Percentiles rank a stretch among this genome's conserved stretches.
phyloP scores from a whole-genome alignment of 2,329 filamentous ascomycete species.

The Coleophoma eucalyptorum region DNA sequence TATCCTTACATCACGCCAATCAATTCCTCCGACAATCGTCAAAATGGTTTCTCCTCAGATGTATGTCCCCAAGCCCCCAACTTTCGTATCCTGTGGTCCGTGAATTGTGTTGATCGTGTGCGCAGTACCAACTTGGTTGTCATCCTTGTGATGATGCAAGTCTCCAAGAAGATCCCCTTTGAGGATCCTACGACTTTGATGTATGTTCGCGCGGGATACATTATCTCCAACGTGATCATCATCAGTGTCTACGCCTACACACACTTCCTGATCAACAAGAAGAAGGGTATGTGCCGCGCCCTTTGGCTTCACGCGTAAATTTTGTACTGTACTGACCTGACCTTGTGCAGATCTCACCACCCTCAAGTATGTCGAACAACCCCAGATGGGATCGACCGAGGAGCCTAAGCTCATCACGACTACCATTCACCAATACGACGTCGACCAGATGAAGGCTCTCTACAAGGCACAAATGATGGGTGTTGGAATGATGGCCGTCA shows the following conservation, averaged over 20 bases:
- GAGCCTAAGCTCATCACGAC: conserved; percentile 96
- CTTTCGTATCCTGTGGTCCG: conserved; percentile 4
- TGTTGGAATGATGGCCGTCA: conserved; percentile 95
- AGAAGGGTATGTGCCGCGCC: conserved; percentile 71
- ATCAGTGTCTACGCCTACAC: conserved; percentile 80
- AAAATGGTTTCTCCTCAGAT: conserved; percentile 66
- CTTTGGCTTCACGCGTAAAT: neutral
- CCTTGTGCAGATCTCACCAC: conserved; percentile 76
- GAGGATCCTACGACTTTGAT: conserved; percentile 75
- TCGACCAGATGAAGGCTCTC: conserved; percentile 74
- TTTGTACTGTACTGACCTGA: neutral
- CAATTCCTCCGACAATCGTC: conserved; percentile 15
- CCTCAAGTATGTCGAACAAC: conserved; percentile 96
- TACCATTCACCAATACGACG: conserved; percentile 93
- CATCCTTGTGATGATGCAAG: conserved; percentile 98
- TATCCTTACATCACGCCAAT: neutral
- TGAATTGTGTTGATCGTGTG: conserved; percentile 13
- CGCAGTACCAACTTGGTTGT: conserved; percentile 85
- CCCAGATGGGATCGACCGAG: conserved; percentile 88
- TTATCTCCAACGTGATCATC: conserved; percentile 76
- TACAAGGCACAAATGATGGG: conserved; percentile 95
- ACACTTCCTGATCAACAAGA: conserved; percentile 82
- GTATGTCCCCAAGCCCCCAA: conserved; percentile 37
- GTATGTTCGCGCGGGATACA: conserved; percentile 59
- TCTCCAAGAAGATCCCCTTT: conserved; percentile 92